phyloP scores from a whole-genome alignment of 495 filamentous ascomycete species.

The Penicillium roqueforti region DNA sequence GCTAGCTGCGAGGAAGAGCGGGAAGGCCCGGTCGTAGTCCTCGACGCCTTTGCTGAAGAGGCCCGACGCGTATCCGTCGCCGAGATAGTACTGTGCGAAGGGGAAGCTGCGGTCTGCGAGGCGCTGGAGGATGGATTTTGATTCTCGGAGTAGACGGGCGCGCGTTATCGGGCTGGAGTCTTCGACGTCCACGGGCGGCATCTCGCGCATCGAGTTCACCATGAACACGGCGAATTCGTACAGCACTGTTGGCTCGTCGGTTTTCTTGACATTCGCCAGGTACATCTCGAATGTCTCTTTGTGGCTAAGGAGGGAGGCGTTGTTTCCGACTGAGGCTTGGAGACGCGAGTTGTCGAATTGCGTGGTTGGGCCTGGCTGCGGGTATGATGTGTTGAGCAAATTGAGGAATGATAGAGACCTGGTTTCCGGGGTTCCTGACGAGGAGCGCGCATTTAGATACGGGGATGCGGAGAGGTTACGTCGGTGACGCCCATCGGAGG shows the following conservation, averaged over 20 bases:
- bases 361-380: constrained; percentile 75
- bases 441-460: constrained; percentile 49
- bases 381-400: constrained; percentile 82
- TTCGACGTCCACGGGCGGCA: constrained; percentile 38
- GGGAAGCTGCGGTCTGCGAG: constrained; percentile 84
- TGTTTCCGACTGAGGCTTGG: constrained; percentile 72
- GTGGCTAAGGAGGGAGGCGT: constrained; percentile 83
- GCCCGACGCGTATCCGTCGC: constrained; percentile 88
- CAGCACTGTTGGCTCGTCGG: constrained; percentile 78
- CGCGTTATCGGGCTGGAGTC: constrained; percentile 45
- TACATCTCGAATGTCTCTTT: constrained; percentile 97
- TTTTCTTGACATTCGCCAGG: constrained; percentile 91
- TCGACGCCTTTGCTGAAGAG: constrained; percentile 89
- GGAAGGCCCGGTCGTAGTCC: constrained; percentile 86
- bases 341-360: constrained; percentile 74
- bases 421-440: constrained; percentile 68
- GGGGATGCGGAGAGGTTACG: constrained; percentile 55
- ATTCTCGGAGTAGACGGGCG: constrained; percentile 75
- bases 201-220: constrained; percentile 76
- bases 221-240: constrained; percentile 96
- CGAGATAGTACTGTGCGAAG: constrained; percentile 96
- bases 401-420: constrained; percentile 81
- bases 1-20: constrained; percentile 85
- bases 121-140: constrained; percentile 79
- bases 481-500: constrained; percentile 58